Evolutionary conservation across 495 filamentous ascomycete genomes (phyloP).

Genomic region (Lindgomyces ingoldianus): DNA sequence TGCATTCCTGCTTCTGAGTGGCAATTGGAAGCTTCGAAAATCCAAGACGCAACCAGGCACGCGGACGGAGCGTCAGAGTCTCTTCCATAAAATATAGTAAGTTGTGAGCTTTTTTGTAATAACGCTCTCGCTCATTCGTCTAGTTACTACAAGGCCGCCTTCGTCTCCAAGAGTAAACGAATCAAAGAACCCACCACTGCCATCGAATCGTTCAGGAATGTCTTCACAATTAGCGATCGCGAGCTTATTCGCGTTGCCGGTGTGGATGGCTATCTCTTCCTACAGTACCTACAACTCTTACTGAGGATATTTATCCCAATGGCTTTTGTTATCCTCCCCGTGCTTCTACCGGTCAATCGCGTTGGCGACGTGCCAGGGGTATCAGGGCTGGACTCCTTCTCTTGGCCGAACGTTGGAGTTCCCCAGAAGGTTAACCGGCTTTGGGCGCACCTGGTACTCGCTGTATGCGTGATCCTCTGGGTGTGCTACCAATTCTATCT

Average conservation of each 20-base stretch:
- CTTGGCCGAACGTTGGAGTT: conserved; percentile 85
- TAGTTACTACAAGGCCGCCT: conserved; percentile 37
- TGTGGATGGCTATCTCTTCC: conserved; percentile 96
- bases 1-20: conserved; percentile 33
- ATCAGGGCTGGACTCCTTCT: conserved; percentile 48
- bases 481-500: conserved; percentile 86
- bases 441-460: conserved; percentile 86
- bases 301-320: conserved; percentile 88
- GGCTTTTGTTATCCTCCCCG: conserved; percentile 75
- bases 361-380: conserved; percentile 45
- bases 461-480: conserved; percentile 76
- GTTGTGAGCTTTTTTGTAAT: not conserved
- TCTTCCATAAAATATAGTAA: conserved; percentile 37
- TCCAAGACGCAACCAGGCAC: conserved; percentile 6
- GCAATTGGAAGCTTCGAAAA: conserved; percentile 29
- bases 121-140: not conserved
- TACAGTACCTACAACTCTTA: conserved; percentile 90
- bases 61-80: conserved; percentile 25
- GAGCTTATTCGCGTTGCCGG: conserved; percentile 51
- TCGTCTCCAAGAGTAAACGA: conserved; percentile 32
- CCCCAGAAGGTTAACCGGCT: conserved; percentile 66
- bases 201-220: conserved; percentile 36
- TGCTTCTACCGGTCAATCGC: conserved; percentile 81
- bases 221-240: conserved; percentile 34
- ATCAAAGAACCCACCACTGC: conserved; percentile 20